phyloP scores from a whole-genome alignment of 2,329 filamentous ascomycete species.

The Phaeosphaeria sp. region DNA sequence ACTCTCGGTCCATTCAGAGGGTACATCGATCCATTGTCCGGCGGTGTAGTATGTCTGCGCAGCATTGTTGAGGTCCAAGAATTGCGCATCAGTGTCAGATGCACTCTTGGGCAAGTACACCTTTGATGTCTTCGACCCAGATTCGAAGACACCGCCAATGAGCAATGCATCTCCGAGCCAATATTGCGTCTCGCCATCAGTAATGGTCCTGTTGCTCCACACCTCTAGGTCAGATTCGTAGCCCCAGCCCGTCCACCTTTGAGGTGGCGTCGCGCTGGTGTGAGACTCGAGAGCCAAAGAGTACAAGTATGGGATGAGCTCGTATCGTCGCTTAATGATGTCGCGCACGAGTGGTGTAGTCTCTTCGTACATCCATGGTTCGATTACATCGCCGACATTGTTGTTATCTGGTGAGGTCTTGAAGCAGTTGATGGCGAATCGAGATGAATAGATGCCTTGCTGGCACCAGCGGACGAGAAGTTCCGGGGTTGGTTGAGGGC shows the following conservation, averaged over 20 bases:
- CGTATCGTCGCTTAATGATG: slow-evolving; percentile 74
- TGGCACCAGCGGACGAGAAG: slow-evolving; percentile 77
- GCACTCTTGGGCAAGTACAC: slow-evolving; percentile 67
- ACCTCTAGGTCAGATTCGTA: slow-evolving; percentile 72
- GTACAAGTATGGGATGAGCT: slow-evolving; percentile 75
- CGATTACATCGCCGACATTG: slow-evolving; percentile 73
- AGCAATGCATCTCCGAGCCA: slow-evolving; percentile 74
- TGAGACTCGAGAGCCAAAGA: slow-evolving; percentile 69
- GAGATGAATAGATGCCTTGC: slow-evolving; percentile 71
- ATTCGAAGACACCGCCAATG: slow-evolving; percentile 71
- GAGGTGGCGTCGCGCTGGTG: slow-evolving; percentile 66
- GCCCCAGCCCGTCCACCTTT: slow-evolving; percentile 77
- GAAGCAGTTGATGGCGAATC: slow-evolving; percentile 81
- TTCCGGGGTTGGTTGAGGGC: slow-evolving; percentile 73
- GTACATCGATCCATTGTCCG: slow-evolving; percentile 61
- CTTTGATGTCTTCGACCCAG: slow-evolving; percentile 60
- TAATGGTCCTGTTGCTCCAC: slow-evolving; percentile 65
- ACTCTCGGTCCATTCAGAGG: slow-evolving; percentile 60
- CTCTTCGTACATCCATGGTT: slow-evolving; percentile 79
- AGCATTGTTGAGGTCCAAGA: slow-evolving; percentile 68
- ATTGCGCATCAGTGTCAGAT: slow-evolving; percentile 58
- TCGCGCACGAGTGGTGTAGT: slow-evolving; percentile 68
- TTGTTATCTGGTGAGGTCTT: slow-evolving; percentile 73
- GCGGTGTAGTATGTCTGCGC: slow-evolving; percentile 65
- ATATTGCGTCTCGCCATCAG: slow-evolving; percentile 72